Base-by-base conservation (phyloP, 2,329 filamentous ascomycete species). In the Alternaria burnsii region DNA sequence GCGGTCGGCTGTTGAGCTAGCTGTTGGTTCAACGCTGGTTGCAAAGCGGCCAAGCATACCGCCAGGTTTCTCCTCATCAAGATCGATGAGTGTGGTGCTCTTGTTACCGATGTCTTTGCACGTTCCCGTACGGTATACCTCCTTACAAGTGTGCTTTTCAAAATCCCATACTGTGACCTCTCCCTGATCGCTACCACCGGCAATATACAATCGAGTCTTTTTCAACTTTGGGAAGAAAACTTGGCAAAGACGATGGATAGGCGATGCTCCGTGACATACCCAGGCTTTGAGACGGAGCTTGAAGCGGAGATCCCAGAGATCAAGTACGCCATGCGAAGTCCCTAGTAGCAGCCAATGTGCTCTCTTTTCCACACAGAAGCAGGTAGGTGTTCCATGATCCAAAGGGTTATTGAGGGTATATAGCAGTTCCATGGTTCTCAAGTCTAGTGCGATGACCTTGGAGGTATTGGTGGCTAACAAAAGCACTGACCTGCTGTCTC, bases 271-370 rank as follows among this genome's bases (percentile, higher is more conserved):
- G 0, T 92, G 89, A 28, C 97, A 86, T 1, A 93, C 93, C 93
- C 94, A 98, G 14, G 90, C 91, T 76, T 92, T 93, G 24, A 98
- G 83, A 22, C 93, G 88, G 70, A 98, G 87, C 67, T 89, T 91
- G 83, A 99, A 99, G n/a, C 95, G 90, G 41, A 99, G 84, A 78
- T 99, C 95, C 95, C 95, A 99, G 1, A 99, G 85, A 74, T 97
- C 91, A 8, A 99, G 83, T 28, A 98, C 90, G 36, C 96, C 95
- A 75, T 98, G 94, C 0, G 93, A 92, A 0, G 96, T 99, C 36
- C 94, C 95, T 0, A 98, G 81, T 2, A 97, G 86, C 3, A 99
- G 83, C 95, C 95, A 99, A 73, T 95, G 93, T 52, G 91, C 89
- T 74, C 89, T 92, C 58, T 88, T 87, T 72, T 97, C 93, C 32